A percentile compares a stretch with the other conserved stretches of the same genome.
These are phyloP conservation scores for Alloteropsis angusta DNA, from an alignment of 202 grass and related monocot species.

Conservation along the genomic window DNA sequence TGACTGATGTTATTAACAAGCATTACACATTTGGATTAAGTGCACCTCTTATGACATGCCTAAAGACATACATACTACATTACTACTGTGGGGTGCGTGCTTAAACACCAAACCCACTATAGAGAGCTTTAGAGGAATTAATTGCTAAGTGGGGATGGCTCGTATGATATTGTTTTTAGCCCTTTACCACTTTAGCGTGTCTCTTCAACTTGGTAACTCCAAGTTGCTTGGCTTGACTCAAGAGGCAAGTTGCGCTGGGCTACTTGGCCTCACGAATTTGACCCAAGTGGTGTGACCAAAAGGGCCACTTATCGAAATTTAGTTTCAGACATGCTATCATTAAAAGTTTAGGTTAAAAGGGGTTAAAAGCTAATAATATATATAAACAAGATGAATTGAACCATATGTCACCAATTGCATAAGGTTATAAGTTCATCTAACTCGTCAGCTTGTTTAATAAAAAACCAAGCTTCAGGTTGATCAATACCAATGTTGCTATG, in stretches of 20 bases:
- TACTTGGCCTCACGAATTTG: not conserved
- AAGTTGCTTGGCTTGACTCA: not conserved
- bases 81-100: not conserved
- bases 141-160: not conserved
- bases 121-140: not conserved
- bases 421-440: not conserved
- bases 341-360: not conserved
- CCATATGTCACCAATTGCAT: not conserved
- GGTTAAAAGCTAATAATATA: not conserved
- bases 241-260: not conserved
- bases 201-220: not conserved
- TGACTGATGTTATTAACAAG: not conserved
- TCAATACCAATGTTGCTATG: not conserved
- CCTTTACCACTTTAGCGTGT: not conserved
- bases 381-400: constrained; percentile 10
- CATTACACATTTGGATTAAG: not conserved
- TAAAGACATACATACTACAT: not conserved
- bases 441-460: not conserved
- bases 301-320: not conserved
- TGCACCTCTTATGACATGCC: not conserved
- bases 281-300: not conserved
- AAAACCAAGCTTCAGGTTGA: not conserved
- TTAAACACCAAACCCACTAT: not conserved
- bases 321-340: not conserved
- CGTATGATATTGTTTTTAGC: not conserved